phyloP scores from a whole-genome alignment of 495 filamentous ascomycete genomes.

The Aspergillus homomorphus region DNA sequence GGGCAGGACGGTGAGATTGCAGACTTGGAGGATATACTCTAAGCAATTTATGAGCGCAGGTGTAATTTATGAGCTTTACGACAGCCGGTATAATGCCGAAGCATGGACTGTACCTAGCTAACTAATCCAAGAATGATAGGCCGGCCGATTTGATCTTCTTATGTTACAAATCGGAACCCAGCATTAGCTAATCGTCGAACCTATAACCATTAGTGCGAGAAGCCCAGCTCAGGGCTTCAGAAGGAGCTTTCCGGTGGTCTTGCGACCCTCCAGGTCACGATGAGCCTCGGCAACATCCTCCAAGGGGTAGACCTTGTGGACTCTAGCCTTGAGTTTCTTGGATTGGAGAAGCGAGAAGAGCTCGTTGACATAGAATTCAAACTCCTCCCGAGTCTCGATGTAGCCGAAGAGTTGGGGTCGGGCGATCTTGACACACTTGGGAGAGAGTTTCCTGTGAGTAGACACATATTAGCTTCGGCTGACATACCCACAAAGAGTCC shows the following conservation, averaged over 20 bases:
- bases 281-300: conserved; percentile 74
- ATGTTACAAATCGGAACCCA: not conserved
- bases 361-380: conserved; percentile 65
- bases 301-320: conserved; percentile 83
- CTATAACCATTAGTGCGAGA: conserved; percentile 2
- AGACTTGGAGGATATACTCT: conserved; percentile 1
- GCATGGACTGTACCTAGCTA: not conserved
- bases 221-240: conserved; percentile 30
- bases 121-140: not conserved
- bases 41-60: not conserved
- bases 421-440: conserved; percentile 79
- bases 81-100: not conserved
- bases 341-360: conserved; percentile 68
- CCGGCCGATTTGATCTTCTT: not conserved
- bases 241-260: conserved; percentile 74
- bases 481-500: not conserved
- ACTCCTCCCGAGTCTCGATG: conserved; percentile 72
- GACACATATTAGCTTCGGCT: conserved; percentile 3
- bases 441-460: conserved; percentile 46
- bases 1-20: conserved; percentile 10
- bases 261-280: conserved; percentile 74
- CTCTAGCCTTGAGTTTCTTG: conserved; percentile 65
- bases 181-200: not conserved
- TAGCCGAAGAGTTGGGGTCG: conserved; percentile 75
- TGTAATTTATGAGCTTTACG: not conserved